Evolutionary conservation across 345 rosid species (phyloP), one percentile per base, ranked within the genome.

Genomic region (Eutrema yunnanense): DNA sequence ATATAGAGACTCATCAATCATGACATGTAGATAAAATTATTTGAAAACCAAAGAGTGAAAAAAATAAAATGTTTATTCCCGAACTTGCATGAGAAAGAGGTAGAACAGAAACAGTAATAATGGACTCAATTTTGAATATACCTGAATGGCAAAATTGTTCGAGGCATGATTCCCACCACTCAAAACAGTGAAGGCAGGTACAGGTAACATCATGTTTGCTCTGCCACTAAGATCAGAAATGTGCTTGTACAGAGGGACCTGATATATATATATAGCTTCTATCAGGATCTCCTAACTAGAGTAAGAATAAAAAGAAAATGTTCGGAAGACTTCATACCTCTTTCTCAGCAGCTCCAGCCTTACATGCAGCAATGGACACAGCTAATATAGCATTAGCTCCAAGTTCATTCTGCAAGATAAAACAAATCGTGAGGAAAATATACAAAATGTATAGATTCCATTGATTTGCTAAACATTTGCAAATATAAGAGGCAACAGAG

Each of bases 281-380:
- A 64, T 78, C 69, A 76, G 62, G 59, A 74, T 27, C 50, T 40
- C 73, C 33, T 75, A 44, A 73, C 29, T 27, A 72, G 37, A 36
- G 12, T 48, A 71, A 41, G 47, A 58, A 62, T n/a, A 0, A 41
- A 46, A 37, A 53, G 50, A 70, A 52, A 27, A 16, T 27, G 44
- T 26, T 43, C n/a, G 42, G 22, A 72, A 41, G 56, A 62, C 10
- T 54, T 52, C 66, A 50, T 81, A 80, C 97, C 93, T 92, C 98
- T 77, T 87, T 95, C 84, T 87, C 96, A 74, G 97, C 99, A 78
- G 99, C 99, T 53, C 99, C 99, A 79, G 99, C 99, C 79, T 88
- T 95, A 82, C 99, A 95, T 53, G 98, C 99, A 81, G 99, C 98
- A 55, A 95, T 84, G 38, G 99, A 90, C 52, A 95, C 97, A 71